A percentile compares a stretch with the other conserved stretches of the same genome.
Evolutionary conservation across 805 yeast genomes (phyloP).

Genomic region (Metschnikowia kofuensis): DNA sequence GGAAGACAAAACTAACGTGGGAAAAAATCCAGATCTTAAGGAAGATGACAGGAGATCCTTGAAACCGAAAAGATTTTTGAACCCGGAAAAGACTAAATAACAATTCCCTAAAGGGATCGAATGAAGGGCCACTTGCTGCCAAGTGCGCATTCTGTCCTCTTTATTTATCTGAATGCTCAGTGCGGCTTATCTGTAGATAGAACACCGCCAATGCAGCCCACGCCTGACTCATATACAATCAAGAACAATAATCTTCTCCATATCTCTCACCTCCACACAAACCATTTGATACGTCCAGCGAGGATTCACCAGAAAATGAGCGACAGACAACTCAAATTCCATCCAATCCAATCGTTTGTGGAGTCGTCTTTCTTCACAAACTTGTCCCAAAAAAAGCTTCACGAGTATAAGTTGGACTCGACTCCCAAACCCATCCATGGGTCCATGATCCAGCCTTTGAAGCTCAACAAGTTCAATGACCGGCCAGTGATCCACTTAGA

Average conservation of each 20-base stretch:
- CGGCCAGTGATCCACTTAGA: conserved; percentile 35
- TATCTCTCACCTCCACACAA: too few species aligned
- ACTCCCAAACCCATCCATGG: conserved; percentile 45
- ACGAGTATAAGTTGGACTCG: conserved; percentile 64
- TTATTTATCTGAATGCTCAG: not conserved
- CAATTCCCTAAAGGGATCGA: too few species aligned
- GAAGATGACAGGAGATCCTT: too few species aligned
- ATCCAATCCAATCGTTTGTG: conserved; percentile 65
- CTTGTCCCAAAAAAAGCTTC: conserved; percentile 69
- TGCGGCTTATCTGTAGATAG: not conserved
- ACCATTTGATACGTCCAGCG: too few species aligned
- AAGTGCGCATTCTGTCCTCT: too few species aligned
- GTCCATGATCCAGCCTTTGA: conserved; percentile 33
- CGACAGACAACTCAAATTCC: conserved; percentile 28
- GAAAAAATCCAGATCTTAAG: too few species aligned
- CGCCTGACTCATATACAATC: not conserved
- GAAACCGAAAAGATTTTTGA: too few species aligned
- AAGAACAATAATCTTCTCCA: not conserved
- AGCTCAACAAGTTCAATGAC: conserved; percentile 34
- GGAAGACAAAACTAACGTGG: too few species aligned
- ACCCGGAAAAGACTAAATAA: too few species aligned
- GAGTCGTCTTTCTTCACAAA: conserved; percentile 85
- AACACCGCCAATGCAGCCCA: not conserved
- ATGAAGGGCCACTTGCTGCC: too few species aligned
- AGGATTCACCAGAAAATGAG: not conserved